Percentiles rank a stretch among this genome's conserved stretches.
Evolutionary conservation across 2,329 filamentous ascomycete species (phyloP).

Genomic region (Aspergillus viridinutans): DNA sequence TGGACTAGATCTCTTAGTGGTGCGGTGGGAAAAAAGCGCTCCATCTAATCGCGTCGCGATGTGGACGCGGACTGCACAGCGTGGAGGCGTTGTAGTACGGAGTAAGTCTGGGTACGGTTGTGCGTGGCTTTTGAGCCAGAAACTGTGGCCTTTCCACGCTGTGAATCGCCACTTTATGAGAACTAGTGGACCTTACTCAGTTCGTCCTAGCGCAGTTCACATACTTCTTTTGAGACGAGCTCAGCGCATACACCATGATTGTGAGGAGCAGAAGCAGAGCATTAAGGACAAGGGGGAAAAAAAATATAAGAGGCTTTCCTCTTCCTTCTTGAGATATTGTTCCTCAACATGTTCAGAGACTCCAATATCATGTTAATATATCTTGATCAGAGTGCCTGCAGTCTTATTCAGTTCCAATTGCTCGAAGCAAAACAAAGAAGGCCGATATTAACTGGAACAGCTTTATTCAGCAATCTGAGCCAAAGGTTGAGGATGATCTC

Average conservation of each 20-base stretch:
- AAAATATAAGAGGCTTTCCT: conserved; percentile 1
- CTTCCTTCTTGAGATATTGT: not conserved
- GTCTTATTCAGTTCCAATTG: not conserved
- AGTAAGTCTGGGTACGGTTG: conserved; percentile 3
- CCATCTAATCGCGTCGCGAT: conserved; percentile 31
- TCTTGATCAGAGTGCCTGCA: not conserved
- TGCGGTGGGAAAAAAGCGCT: conserved; percentile 19
- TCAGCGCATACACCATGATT: conserved; percentile 5
- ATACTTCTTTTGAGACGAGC: not conserved
- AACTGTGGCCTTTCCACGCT: conserved; percentile 4
- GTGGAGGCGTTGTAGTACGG: conserved; percentile 6
- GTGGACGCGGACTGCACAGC: conserved; percentile 26
- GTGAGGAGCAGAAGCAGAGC: not conserved
- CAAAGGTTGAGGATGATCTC: conserved; percentile 1
- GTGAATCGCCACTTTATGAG: not conserved
- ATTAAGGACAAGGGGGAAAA: too few species aligned
- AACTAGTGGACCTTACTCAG: not conserved
- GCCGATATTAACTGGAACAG: conserved; percentile 4
- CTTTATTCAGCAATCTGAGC: conserved; percentile 8
- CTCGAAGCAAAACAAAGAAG: not conserved
- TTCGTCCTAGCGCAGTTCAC: not conserved
- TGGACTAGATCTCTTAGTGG: conserved; percentile 18
- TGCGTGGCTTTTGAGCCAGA: not conserved
- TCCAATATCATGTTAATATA: too few species aligned
- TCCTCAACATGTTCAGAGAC: not conserved